Evolutionary conservation across 805 yeast genomes (phyloP), one percentile per base, ranked within the genome.

Genomic region (Suhomyces canberraensis): DNA sequence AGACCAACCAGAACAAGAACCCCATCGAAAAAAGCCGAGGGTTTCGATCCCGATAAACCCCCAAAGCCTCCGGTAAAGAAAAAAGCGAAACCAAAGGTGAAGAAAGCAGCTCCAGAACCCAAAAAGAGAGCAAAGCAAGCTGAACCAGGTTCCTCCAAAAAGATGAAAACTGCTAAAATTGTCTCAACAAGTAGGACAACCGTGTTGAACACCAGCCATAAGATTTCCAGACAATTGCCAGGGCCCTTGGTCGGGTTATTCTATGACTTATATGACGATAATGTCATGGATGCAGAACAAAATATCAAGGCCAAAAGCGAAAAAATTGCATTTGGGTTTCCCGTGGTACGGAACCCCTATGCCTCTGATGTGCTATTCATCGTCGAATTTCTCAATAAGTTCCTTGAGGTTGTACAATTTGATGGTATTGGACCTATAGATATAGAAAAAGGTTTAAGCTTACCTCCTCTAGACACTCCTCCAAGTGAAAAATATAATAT

Each of bases 251-350:
- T 67, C 3, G 57, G 61, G 0, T 44, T 68, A 19, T 45, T 51
- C 33, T 66, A 60, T 39, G 64, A 60, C 29, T 44, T 58, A 8
- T 67, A 68, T 37, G 73, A 68, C 39, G 71, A 64, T 11, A 63
- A 61, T 44, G 32, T 56, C 8, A 37, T 64, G 27, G 35, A 37
- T 4, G 45, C 47, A 5, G 28, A 47, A 4, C 44, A 43, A 16
- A 45, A 50, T 35, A 9, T 16, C 6, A 16, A 17, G n/a, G 48
- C 52, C 1, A 38, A 48, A 3, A 21, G 45, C 3, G 64, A 64
- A 33, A 36, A 37, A 14, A 31, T 68, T 13, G 71, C 71, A 0
- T 48, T 66, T 7, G 73, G 73, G 1, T 66, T 41, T 34, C 62
- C 60, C 2, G 49, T 52, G 7, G 35, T 33, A 14, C 42, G 46